Conservation (phyloP, 495 filamentous ascomycete species). For the Daldinia caldariorum region DNA sequence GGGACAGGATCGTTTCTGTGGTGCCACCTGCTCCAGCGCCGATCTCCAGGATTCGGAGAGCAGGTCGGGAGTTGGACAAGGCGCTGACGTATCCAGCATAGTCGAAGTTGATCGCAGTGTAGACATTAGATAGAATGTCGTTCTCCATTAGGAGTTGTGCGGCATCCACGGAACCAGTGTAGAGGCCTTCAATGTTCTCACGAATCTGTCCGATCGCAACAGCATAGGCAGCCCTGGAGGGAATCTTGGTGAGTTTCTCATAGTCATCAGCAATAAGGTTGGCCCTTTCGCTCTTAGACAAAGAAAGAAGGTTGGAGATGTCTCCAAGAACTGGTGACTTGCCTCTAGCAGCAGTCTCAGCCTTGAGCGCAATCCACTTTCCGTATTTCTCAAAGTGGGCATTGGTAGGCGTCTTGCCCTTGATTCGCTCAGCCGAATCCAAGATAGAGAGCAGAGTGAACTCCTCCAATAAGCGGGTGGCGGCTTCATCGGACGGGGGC, state of each 20-base stretch:
- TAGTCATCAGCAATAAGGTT: slow-evolving; percentile 1
- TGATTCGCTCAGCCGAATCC: slow-evolving; percentile 31
- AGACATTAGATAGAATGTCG: background rate
- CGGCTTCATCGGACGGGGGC: background rate
- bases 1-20: background rate
- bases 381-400: slow-evolving; percentile 39
- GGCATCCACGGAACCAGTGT: slow-evolving; percentile 8
- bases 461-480: slow-evolving; percentile 28
- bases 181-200: slow-evolving; percentile 19
- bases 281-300: background rate
- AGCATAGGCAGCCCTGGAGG: slow-evolving; percentile 7
- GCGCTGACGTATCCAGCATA: background rate
- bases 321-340: background rate
- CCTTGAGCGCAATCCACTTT: slow-evolving; percentile 39
- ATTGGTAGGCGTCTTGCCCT: slow-evolving; percentile 13
- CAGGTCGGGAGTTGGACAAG: slow-evolving; percentile 7
- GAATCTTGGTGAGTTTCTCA: background rate
- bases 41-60: slow-evolving; percentile 15
- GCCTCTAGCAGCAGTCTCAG: background rate
- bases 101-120: background rate
- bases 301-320: background rate
- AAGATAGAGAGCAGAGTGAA: slow-evolving; percentile 43
- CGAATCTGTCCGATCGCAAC: slow-evolving; percentile 14
- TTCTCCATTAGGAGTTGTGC: slow-evolving; percentile 8
- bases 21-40: slow-evolving; percentile 12